Conservation (phyloP, 345 rosid genomes). For the Balakata baccata region DNA sequence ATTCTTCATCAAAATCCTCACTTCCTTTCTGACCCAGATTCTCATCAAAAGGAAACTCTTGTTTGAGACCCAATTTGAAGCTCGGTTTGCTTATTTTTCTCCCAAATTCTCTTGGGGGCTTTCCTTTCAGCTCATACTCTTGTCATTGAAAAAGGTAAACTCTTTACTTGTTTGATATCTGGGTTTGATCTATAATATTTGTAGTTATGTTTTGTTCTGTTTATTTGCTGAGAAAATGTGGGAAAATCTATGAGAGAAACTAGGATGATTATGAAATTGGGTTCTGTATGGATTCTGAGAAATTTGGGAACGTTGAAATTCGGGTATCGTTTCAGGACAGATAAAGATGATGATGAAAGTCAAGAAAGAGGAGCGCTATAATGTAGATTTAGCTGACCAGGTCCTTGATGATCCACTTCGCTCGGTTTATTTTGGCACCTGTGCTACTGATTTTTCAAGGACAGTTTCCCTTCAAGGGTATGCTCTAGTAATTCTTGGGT, state of each 20-base stretch:
- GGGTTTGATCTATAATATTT: not conserved
- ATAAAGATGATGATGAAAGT: conserved; percentile 13
- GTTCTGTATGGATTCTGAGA: not conserved
- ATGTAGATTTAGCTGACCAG: not conserved
- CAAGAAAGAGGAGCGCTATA: not conserved
- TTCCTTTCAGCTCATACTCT: not conserved
- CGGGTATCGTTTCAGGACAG: not conserved
- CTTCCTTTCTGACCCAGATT: not conserved
- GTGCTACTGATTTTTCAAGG: not conserved
- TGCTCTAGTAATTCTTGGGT: not conserved
- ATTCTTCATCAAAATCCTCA: not conserved
- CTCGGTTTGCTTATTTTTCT: not conserved
- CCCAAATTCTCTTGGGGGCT: not conserved
- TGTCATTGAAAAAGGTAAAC: not conserved
- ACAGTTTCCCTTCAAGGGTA: not conserved
- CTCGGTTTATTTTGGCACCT: conserved; percentile 19
- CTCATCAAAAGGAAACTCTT: not conserved
- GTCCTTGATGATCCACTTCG: conserved; percentile 16
- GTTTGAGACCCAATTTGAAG: not conserved
- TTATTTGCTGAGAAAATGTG: conserved; percentile 8
- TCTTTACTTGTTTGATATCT: not conserved
- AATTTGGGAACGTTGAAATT: not conserved
- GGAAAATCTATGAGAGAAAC: not conserved
- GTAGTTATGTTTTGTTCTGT: not conserved
- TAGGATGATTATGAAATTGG: not conserved